phyloP scores from a whole-genome alignment of 2,329 filamentous ascomycete species.

The Fusarium chaquense region DNA sequence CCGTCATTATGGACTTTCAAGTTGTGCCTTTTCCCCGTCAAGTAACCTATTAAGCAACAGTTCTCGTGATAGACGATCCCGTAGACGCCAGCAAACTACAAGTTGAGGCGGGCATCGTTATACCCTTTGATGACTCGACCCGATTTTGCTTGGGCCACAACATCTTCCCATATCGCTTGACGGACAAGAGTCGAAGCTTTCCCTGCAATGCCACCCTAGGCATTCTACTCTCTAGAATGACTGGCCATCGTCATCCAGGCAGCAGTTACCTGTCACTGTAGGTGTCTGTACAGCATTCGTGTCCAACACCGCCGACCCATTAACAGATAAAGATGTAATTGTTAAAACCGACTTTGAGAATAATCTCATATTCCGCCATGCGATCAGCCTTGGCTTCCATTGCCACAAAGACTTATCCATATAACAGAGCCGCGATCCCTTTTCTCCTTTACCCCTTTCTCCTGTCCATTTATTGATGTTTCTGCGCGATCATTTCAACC shows the following conservation, averaged over 20 bases:
- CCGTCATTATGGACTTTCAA: not conserved
- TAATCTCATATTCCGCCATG: constrained; percentile 12
- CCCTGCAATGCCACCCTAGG: constrained; percentile 3
- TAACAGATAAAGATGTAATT: not conserved
- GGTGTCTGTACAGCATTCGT: not conserved
- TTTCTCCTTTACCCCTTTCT: not conserved
- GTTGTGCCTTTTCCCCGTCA: constrained; percentile 1
- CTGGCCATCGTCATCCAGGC: constrained; percentile 13
- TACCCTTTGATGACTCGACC: not conserved
- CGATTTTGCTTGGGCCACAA: not conserved
- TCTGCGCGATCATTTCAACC: not conserved
- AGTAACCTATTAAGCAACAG: not conserved
- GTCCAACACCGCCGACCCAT: not conserved
- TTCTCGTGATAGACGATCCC: constrained; percentile 14
- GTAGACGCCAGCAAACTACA: constrained; percentile 16
- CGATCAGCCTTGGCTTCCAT: constrained; percentile 12
- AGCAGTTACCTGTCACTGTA: constrained; percentile 8
- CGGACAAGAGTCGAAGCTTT: not conserved
- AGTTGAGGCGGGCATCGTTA: constrained; percentile 1
- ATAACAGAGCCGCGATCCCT: not conserved
- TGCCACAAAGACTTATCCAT: not conserved
- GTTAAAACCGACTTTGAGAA: not conserved
- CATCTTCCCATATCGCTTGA: not conserved
- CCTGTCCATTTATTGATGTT: not conserved
- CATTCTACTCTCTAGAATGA: not conserved